Evolutionary conservation across 73 alveolate species (phyloP), one percentile per base, ranked within the genome.

Genomic region (Paramecium octaurelia): DNA sequence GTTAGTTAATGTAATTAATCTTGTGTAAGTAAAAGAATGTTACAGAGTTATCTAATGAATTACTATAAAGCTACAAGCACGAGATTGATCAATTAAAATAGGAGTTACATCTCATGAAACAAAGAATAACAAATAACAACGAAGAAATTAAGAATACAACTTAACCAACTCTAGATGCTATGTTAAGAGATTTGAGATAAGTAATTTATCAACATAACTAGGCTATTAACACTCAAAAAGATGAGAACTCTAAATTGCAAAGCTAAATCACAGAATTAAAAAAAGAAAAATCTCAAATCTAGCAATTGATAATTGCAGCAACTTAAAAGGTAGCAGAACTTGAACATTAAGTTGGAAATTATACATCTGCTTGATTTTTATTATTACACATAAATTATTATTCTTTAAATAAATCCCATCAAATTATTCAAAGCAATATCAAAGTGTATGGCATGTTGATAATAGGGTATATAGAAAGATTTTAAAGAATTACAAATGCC

Each of bases 141-240:
- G 91, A 80, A 11, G 91, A 80, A 46, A 80, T 80, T 46, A 80
- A 80, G 46, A 80, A 80, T 48, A 80, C 91, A 6, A 80, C 91
- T 24, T 43, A 80, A 44, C 91, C 91, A 31, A 80, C 91, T 48
- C 34, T 80, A 18, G 91, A 80, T 80, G 91, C 91, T 23, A 80
- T 80, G 91, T 34, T 80, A 8, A 42, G 91, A 34, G 91, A 80
- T 80, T 44, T 80, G n/a, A 42, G 91, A 80, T 80, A 80, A 23
- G 91, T 80, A 80, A 20, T 4, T 43, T 23, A 44, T 24, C 0
- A 2, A 23, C 44, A 18, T 4, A 31, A 3, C 18, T 80, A 80
- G 91, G 91, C 91, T 5, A 80, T 80, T 43, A 80, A 80, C 44
- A 80, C 91, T 9, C 27, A 80, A 80, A 80, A 80, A 80, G 91